Conservation (phyloP, 2,329 filamentous ascomycete species). For the Claviceps pusilla region DNA sequence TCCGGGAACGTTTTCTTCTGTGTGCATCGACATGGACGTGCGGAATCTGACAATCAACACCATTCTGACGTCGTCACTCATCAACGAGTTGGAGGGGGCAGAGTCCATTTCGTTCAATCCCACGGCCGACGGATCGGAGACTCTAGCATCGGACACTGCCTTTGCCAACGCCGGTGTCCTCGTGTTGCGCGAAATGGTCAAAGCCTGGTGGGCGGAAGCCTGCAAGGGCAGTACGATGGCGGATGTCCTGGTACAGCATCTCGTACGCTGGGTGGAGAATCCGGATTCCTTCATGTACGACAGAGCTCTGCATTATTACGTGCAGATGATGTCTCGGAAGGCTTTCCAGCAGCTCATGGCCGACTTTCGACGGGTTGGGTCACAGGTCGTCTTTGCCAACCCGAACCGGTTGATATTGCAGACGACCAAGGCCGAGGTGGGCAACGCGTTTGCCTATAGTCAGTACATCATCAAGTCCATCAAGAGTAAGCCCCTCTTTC, state of each 20-base stretch:
- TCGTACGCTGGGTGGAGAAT: slow-evolving; percentile 93
- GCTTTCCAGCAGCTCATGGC: slow-evolving; percentile 94
- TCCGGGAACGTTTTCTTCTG: slow-evolving; percentile 83
- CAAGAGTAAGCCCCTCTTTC: slow-evolving; percentile 85
- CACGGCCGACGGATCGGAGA: slow-evolving; percentile 24
- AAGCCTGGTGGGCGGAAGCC: slow-evolving; percentile 94
- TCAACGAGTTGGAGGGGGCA: slow-evolving; percentile 87
- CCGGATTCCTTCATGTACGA: slow-evolving; percentile 93
- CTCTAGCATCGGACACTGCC: slow-evolving; percentile 71
- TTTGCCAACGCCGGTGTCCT: slow-evolving; percentile 85
- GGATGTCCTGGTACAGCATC: slow-evolving; percentile 90
- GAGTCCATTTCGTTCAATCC: slow-evolving; percentile 74
- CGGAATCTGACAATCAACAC: slow-evolving; percentile 96
- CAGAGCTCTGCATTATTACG: slow-evolving; percentile 84
- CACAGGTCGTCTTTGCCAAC: slow-evolving; percentile 88
- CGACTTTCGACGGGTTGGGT: slow-evolving; percentile 88
- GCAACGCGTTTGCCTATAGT: slow-evolving; percentile 90
- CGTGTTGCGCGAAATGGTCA: slow-evolving; percentile 94
- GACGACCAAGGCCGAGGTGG: slow-evolving; percentile 91
- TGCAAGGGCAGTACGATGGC: slow-evolving; percentile 85
- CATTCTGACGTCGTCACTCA: slow-evolving; percentile 85
- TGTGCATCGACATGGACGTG: slow-evolving; percentile 89
- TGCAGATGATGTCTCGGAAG: slow-evolving; percentile 97
- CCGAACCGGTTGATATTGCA: slow-evolving; percentile 80
- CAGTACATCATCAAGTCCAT: slow-evolving; percentile 98